Percentiles rank a stretch among this genome's conserved stretches.
These are phyloP conservation scores for Starmera caribaea DNA, from an alignment of 805 yeast genomes.

Conservation along the genomic window DNA sequence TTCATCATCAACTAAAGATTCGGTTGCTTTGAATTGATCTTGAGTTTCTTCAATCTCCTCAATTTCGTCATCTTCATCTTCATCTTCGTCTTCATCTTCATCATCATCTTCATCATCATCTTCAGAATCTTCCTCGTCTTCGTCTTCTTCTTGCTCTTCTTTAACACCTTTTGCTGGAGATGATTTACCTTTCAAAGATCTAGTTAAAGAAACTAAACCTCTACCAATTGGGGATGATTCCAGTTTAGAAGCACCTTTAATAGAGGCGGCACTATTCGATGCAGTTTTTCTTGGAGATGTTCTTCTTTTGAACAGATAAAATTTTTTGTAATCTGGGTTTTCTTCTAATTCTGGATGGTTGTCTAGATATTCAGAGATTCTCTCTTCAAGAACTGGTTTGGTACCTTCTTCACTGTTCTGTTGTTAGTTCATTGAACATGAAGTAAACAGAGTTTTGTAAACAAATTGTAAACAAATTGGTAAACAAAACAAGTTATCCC, in stretches of 20 bases:
- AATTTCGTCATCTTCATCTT: constrained; percentile 7
- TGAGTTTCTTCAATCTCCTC: constrained; percentile 11
- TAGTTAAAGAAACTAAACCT: constrained; percentile 5
- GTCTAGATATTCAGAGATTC: constrained; percentile 18
- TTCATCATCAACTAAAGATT: constrained; percentile 3
- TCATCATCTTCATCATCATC: constrained; percentile 6
- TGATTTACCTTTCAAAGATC: constrained; percentile 7
- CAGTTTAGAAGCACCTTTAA: constrained; percentile 1
- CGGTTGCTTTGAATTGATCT: constrained; percentile 14
- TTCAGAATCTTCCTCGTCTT: constrained; percentile 5
- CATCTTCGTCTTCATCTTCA: constrained; percentile 3
- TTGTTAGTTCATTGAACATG: too few relatives aligned
- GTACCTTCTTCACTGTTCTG: constrained; percentile 18
- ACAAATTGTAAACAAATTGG: constrained; percentile 3
- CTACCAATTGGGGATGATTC: constrained; percentile 14
- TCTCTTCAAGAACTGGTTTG: constrained; percentile 20
- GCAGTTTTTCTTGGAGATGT: constrained; percentile 18
- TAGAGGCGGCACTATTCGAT: background rate
- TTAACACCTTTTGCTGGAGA: constrained; percentile 13
- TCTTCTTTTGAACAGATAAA: constrained; percentile 16
- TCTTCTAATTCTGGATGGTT: constrained; percentile 22
- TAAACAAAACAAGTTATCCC: constrained; percentile 7
- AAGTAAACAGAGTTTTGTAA: background rate
- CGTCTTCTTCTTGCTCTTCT: constrained; percentile 5
- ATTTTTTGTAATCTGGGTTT: constrained; percentile 14